A percentile compares a stretch with the other conserved stretches of the same genome.
Conservation (phyloP, 345 rosid genomes). For the sweet orange (Citrus sinensis) region DNA sequence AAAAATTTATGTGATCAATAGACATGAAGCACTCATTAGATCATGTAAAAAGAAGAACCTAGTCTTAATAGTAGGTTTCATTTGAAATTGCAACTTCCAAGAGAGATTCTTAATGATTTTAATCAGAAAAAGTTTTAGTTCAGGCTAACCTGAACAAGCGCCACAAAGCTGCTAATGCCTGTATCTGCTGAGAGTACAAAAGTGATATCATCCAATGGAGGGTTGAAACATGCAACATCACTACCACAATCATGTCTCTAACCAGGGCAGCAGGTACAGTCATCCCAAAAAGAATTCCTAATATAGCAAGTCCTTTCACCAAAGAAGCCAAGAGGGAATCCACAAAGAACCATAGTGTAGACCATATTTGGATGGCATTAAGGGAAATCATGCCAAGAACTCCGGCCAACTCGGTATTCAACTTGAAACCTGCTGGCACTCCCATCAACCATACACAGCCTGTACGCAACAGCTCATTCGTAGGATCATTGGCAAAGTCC, state of each 20-base stretch:
- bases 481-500: constrained; percentile 49
- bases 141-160: constrained; percentile 74
- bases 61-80: neutral
- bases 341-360: constrained; percentile 69
- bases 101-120: neutral
- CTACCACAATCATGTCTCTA: constrained; percentile 54
- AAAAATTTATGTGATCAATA: neutral
- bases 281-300: constrained; percentile 69
- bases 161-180: constrained; percentile 88
- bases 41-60: neutral
- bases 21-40: neutral
- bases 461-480: constrained; percentile 69
- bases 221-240: constrained; percentile 61
- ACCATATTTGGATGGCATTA: constrained; percentile 84
- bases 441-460: constrained; percentile 99
- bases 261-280: constrained; percentile 69
- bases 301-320: constrained; percentile 55
- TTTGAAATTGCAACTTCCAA: neutral
- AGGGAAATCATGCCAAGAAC: constrained; percentile 81
- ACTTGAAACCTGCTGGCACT: constrained; percentile 95
- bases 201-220: constrained; percentile 74
- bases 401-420: constrained; percentile 85
- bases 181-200: constrained; percentile 70
- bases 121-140: constrained; percentile 3
- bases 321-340: constrained; percentile 51